These are phyloP conservation scores for Bassia scoparia DNA, from an alignment of 148 eudicot species.

Conservation along the genomic window DNA sequence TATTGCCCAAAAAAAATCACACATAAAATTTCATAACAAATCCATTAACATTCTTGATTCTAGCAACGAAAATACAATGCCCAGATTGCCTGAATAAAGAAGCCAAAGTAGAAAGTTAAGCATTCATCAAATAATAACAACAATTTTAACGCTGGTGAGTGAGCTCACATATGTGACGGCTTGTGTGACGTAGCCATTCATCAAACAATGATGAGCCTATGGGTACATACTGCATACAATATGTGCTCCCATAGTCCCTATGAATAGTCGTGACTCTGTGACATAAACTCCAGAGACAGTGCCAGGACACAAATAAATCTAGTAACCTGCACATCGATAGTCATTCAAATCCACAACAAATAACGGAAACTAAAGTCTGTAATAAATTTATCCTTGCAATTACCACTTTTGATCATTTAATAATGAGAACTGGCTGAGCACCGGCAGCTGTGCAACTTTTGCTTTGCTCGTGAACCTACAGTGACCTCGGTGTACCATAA, in stretches of 20 bases:
- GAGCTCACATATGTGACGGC: no score
- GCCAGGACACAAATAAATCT: background rate
- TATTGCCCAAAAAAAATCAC: no score
- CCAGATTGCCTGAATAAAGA: no score
- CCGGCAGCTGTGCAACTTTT: conserved; percentile 82
- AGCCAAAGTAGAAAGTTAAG: no score
- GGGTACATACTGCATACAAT: no score
- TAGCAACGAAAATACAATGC: no score
- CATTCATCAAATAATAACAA: no score
- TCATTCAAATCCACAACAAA: background rate
- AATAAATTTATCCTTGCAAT: background rate
- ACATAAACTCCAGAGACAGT: background rate
- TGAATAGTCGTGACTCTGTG: no score
- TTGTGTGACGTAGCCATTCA: background rate
- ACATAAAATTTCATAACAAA: no score
- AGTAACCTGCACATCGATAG: background rate
- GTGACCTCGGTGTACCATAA: conserved; percentile 78
- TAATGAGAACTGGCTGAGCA: conserved; percentile 77
- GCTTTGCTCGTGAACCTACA: conserved; percentile 89
- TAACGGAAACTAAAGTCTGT: background rate
- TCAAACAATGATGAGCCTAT: background rate
- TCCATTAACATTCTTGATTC: no score
- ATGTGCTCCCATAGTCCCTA: no score
- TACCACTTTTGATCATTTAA: conserved; percentile 80
- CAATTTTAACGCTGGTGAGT: no score